Percentiles rank a stretch among this genome's conserved stretches.
Evolutionary conservation across 2,329 filamentous ascomycete species (phyloP).

Genomic region (Colletotrichum sp.): DNA sequence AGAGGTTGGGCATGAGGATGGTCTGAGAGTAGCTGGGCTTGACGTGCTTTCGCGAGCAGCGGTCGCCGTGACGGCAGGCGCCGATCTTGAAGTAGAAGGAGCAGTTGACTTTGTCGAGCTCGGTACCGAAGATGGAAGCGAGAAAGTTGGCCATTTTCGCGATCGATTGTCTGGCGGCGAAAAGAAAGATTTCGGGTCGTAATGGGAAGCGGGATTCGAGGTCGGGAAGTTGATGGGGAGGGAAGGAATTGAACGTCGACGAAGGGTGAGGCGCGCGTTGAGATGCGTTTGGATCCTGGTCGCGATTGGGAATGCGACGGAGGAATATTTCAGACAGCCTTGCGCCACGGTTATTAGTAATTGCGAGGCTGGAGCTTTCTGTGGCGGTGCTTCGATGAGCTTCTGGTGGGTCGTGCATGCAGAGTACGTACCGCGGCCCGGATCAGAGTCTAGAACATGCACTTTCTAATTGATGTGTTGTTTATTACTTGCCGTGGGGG

Average conservation of each 20-base stretch:
- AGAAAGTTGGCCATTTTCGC: constrained; percentile 91
- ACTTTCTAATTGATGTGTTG: neutral
- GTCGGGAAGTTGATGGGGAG: neutral
- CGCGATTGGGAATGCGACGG: constrained; percentile 11
- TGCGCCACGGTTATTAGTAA: constrained; percentile 16
- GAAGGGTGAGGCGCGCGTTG: neutral
- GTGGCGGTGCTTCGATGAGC: neutral
- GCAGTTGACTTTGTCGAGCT: constrained; percentile 99
- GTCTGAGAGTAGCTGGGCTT: constrained; percentile 98
- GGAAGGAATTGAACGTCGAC: neutral
- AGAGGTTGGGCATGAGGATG: constrained; percentile 96
- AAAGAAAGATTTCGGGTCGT: neutral
- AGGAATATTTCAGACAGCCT: constrained; percentile 18
- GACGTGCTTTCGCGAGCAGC: constrained; percentile 98
- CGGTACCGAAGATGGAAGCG: constrained; percentile 98
- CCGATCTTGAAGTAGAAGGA: constrained; percentile 99
- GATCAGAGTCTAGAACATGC: constrained; percentile 8
- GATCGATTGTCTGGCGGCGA: neutral
- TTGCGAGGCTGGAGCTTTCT: neutral
- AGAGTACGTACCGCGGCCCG: neutral
- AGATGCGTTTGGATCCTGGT: neutral
- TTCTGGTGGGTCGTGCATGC: neutral
- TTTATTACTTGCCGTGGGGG: neutral
- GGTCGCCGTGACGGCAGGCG: constrained; percentile 96
- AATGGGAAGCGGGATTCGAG: neutral